Conservation (phyloP, 78 protist genomes). For the Goniomonas avonlea region DNA sequence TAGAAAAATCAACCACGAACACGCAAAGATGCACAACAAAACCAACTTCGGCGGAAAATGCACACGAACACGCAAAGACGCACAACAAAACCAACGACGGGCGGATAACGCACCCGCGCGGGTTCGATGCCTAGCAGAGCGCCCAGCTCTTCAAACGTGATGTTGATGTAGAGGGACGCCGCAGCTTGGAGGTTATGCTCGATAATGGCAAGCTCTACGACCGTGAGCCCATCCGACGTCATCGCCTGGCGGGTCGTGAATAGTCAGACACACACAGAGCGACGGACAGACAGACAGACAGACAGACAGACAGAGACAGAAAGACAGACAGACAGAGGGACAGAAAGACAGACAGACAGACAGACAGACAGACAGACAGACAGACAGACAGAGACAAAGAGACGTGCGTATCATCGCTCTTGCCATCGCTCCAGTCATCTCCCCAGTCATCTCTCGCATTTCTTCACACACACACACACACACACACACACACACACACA, state of each 20-base stretch:
- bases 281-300: background rate
- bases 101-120: background rate
- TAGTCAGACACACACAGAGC: background rate
- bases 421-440: too few relatives aligned
- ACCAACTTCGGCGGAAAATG: background rate
- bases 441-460: too few relatives aligned
- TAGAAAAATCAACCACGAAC: background rate
- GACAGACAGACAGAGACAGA: background rate
- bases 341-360: background rate
- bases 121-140: constrained; percentile 62
- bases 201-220: constrained; percentile 67
- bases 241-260: constrained; percentile 11
- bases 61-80: background rate
- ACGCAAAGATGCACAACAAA: background rate
- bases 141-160: constrained; percentile 77
- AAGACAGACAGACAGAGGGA: too few relatives aligned
- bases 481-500: too few relatives aligned
- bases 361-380: background rate
- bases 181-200: constrained; percentile 84
- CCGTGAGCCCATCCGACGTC: constrained; percentile 66
- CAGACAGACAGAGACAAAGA: background rate
- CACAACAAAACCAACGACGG: too few relatives aligned
- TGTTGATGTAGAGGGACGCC: constrained; percentile 68
- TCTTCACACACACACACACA: too few relatives aligned
- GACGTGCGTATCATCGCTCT: too few relatives aligned